Evolutionary conservation across 2,329 filamentous ascomycete species (phyloP).

Genomic region (Ophiocordyceps robertsii): DNA sequence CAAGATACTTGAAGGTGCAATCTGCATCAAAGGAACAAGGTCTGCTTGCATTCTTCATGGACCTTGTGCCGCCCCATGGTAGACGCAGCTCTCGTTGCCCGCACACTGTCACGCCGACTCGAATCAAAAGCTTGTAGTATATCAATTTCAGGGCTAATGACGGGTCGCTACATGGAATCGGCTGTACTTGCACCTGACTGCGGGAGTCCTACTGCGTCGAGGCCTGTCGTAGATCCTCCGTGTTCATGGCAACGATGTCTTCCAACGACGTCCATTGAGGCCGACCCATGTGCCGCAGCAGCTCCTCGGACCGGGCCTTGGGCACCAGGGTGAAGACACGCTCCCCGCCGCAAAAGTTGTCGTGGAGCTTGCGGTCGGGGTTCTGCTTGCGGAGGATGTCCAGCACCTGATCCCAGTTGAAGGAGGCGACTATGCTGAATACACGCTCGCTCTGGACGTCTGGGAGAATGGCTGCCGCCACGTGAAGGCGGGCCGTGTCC

Average conservation of each 20-base stretch:
- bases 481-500: slow-evolving; percentile 36
- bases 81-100: no score
- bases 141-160: no score
- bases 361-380: slow-evolving; percentile 8
- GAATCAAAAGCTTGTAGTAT: no score
- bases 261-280: slow-evolving; percentile 8
- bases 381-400: slow-evolving; percentile 11
- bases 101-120: no score
- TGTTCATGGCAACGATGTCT: background rate
- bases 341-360: slow-evolving; percentile 9
- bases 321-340: slow-evolving; percentile 4
- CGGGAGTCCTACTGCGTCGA: no score
- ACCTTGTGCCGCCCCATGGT: no score
- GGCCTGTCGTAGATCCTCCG: no score
- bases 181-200: no score
- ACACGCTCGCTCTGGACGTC: slow-evolving; percentile 34
- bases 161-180: no score
- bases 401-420: slow-evolving; percentile 29
- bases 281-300: slow-evolving; percentile 6
- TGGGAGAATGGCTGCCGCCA: slow-evolving; percentile 33
- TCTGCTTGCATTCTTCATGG: no score
- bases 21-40: no score
- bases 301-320: slow-evolving; percentile 6
- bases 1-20: no score
- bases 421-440: slow-evolving; percentile 35